Evolutionary conservation across 371 early-diverging fungal species (phyloP).

Genomic region (Mortierella sp.): DNA sequence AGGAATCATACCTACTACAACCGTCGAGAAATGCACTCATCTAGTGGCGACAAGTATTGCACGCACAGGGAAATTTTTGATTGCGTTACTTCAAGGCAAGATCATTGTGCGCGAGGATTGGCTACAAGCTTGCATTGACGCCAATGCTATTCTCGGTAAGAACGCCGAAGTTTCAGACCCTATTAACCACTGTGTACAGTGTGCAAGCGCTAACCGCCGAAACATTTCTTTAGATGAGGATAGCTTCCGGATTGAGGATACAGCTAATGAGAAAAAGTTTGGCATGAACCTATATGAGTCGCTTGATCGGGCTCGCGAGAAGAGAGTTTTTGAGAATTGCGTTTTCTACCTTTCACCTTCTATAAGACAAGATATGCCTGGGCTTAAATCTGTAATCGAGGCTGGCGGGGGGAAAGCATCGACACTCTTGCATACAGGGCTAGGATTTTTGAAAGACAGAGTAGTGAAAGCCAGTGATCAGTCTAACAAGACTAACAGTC

Average conservation of each 20-base stretch:
- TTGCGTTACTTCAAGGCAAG: slow-evolving; percentile 36
- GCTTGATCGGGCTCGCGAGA: slow-evolving; percentile 38
- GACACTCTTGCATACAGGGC: slow-evolving; percentile 35
- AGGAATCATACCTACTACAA: slow-evolving; percentile 33
- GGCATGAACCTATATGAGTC: slow-evolving; percentile 37
- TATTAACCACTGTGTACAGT: neutral
- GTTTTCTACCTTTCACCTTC: slow-evolving; percentile 47
- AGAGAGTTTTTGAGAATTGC: slow-evolving; percentile 40
- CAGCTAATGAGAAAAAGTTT: slow-evolving; percentile 32
- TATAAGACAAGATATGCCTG: slow-evolving; percentile 23
- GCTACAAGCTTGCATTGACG: slow-evolving; percentile 50
- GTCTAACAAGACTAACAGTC: neutral
- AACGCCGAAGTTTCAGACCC: neutral
- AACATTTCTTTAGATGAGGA: slow-evolving; percentile 30
- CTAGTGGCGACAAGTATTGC: slow-evolving; percentile 38
- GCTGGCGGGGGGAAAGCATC: slow-evolving; percentile 47
- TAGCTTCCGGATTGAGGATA: slow-evolving; percentile 32
- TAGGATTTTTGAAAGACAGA: slow-evolving; percentile 42
- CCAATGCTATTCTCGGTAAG: slow-evolving; percentile 48
- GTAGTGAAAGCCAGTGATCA: slow-evolving; percentile 9
- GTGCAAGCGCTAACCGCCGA: neutral
- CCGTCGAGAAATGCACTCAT: slow-evolving; percentile 43
- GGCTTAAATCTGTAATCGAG: slow-evolving; percentile 35
- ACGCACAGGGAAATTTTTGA: slow-evolving; percentile 52
- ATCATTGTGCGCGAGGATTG: slow-evolving; percentile 48